phyloP scores from a whole-genome alignment of 495 filamentous ascomycete species.

The Aspergillus avenaceus region DNA sequence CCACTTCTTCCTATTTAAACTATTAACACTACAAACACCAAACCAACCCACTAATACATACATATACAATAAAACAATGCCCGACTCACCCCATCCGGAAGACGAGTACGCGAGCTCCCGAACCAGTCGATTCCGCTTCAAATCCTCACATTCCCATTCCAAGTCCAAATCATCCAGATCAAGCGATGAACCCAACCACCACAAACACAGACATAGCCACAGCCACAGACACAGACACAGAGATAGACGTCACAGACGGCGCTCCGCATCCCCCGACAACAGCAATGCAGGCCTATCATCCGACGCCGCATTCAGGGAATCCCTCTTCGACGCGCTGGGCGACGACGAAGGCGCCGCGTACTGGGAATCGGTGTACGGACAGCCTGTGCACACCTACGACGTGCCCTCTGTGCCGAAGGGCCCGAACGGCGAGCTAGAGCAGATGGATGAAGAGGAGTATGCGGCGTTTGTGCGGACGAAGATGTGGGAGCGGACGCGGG shows the following conservation, averaged over 20 bases:
- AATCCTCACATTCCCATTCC: slow-evolving; percentile 31
- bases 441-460: slow-evolving; percentile 90
- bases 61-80: neutral
- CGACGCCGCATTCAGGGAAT: slow-evolving; percentile 80
- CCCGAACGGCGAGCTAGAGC: slow-evolving; percentile 63
- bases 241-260: slow-evolving; percentile 8
- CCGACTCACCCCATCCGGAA: neutral
- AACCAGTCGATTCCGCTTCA: slow-evolving; percentile 58
- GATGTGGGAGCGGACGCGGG: slow-evolving; percentile 90
- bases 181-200: slow-evolving; percentile 13
- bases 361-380: slow-evolving; percentile 93
- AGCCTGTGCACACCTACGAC: slow-evolving; percentile 74
- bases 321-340: slow-evolving; percentile 97
- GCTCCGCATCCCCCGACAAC: slow-evolving; percentile 5
- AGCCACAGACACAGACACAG: slow-evolving; percentile 13
- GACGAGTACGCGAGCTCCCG: slow-evolving; percentile 19
- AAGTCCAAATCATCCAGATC: slow-evolving; percentile 17
- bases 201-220: slow-evolving; percentile 24
- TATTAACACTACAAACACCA: neutral
- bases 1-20: neutral
- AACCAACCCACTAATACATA: too few species aligned
- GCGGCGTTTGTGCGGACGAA: slow-evolving; percentile 71
- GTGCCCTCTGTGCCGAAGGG: slow-evolving; percentile 31
- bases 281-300: slow-evolving; percentile 43
- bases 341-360: slow-evolving; percentile 95